phyloP scores from a whole-genome alignment of 768 basidiomycete genomes.

The Russula abietina region DNA sequence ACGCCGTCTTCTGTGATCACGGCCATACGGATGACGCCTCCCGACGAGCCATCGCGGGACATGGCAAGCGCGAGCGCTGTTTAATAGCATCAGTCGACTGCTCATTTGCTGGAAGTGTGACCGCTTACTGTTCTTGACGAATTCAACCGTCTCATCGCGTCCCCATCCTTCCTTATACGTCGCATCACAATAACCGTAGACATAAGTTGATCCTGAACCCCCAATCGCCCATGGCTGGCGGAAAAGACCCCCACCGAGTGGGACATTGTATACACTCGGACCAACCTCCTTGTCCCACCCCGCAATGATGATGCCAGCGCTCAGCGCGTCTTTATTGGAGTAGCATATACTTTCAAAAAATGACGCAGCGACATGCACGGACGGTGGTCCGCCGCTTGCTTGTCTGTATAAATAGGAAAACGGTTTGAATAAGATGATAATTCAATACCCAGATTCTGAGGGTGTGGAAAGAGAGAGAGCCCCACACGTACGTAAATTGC shows the following conservation, averaged over 20 bases:
- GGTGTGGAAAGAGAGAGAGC: conserved; percentile 2
- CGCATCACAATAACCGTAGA: conserved; percentile 99
- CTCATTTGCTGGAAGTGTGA: background rate
- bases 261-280: conserved; percentile 94
- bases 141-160: conserved; percentile 82
- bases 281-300: conserved; percentile 94
- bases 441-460: background rate
- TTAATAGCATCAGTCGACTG: conserved; percentile 2
- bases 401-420: conserved; percentile 32
- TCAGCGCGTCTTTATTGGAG: conserved; percentile 82
- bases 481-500: conserved; percentile 52
- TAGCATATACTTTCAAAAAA: conserved; percentile 88
- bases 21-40: conserved; percentile 95
- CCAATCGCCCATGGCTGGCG: conserved; percentile 98
- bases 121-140: conserved; percentile 89
- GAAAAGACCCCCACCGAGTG: conserved; percentile 94
- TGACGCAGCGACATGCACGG: conserved; percentile 77
- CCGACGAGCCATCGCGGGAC: conserved; percentile 96
- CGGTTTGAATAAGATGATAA: background rate
- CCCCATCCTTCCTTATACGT: conserved; percentile 92
- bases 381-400: conserved; percentile 53
- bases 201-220: conserved; percentile 95
- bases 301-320: conserved; percentile 94
- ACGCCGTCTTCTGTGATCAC: conserved; percentile 92
- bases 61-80: conserved; percentile 90